Base-by-base conservation (phyloP, 192 early-diverging fungal genomes). In the Backusella morwellensis region DNA sequence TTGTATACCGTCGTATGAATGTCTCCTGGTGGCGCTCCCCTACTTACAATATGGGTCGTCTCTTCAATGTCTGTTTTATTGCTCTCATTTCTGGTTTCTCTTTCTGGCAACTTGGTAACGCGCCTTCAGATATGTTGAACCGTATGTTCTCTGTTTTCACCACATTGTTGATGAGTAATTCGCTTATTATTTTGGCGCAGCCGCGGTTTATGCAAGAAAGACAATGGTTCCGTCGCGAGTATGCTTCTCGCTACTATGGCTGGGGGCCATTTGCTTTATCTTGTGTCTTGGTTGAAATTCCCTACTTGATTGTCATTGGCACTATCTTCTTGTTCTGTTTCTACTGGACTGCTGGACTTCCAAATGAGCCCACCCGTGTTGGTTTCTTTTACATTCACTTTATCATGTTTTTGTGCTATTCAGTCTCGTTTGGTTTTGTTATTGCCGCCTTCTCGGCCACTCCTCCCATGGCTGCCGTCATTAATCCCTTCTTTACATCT, bases 1-100 rank as follows among this genome's bases (percentile, higher is more conserved):
- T 87, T 21, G 93, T 95, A 9, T 85, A 87, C 41, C 83, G 78
- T 34, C 88, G 92, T 67, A 94, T 91, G 90, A 85, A 91, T 56
- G 14, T 82, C 1, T 82, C 86, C 40, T 94, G 89, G 85, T 95
- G 89, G 89, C 88, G 93, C 63, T 87, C 87, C 68, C 82, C 88
- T 56, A 85, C 86, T 36, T 95, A 95, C 83, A 93, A 92, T 80
- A 77, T 92, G 78, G 91, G 89, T 15, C 85, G 88, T 59, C 40
- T 88, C 19, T 82, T 85, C 17, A 83, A 88, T 52, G 87, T 89
- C 41, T 75, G 87, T 36, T 74, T 90, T 35, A 77, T 80, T 68
- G 90, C 84, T 32, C 77, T 94, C 6, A 77, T 91, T 8, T 84
- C 90, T 74, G 91, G 91, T 35, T 88, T 94, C 81, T 82, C 90